Evolutionary conservation across 192 early-diverging fungal genomes (phyloP).

Genomic region (Ramicandelaber brevisporus): DNA sequence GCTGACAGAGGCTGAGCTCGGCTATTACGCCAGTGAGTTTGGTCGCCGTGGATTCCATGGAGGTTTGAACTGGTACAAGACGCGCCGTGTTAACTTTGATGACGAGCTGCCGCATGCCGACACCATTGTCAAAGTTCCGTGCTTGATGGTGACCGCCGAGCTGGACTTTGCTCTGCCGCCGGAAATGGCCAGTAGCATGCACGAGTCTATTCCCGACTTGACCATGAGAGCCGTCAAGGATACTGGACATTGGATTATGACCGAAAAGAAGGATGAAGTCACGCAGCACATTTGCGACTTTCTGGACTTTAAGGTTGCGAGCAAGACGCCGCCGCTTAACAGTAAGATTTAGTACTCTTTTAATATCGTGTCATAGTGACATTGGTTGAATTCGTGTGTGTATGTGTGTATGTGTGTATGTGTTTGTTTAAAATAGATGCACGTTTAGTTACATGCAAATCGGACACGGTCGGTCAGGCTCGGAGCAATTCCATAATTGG

Average conservation of each 20-base stretch:
- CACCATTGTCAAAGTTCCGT: neutral
- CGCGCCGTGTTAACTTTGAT: conserved; percentile 9
- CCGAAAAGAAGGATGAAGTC: conserved; percentile 3
- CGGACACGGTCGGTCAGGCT: too few relatives aligned
- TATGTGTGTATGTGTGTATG: too few relatives aligned
- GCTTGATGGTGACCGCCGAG: neutral
- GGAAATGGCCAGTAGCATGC: neutral
- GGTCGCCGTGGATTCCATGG: conserved; percentile 20
- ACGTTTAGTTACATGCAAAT: too few relatives aligned
- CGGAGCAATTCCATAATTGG: too few relatives aligned
- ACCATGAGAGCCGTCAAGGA: neutral
- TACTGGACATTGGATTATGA: conserved; percentile 4
- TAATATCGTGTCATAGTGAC: too few relatives aligned
- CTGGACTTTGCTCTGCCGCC: neutral
- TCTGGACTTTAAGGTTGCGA: too few relatives aligned
- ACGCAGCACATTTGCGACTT: too few relatives aligned
- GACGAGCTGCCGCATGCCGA: conserved; percentile 6
- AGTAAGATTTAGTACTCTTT: too few relatives aligned
- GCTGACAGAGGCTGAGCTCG: conserved; percentile 12
- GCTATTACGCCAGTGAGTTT: conserved; percentile 20
- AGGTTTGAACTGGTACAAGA: conserved; percentile 25
- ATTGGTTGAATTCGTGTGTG: too few relatives aligned
- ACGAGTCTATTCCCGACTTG: neutral
- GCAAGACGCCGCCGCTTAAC: too few relatives aligned
- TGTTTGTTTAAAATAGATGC: too few relatives aligned